A percentile compares a stretch with the other conserved stretches of the same genome.
Evolutionary conservation across 306 rosid genomes (phyloP).

Genomic region (Hippophae rhamnoides): DNA sequence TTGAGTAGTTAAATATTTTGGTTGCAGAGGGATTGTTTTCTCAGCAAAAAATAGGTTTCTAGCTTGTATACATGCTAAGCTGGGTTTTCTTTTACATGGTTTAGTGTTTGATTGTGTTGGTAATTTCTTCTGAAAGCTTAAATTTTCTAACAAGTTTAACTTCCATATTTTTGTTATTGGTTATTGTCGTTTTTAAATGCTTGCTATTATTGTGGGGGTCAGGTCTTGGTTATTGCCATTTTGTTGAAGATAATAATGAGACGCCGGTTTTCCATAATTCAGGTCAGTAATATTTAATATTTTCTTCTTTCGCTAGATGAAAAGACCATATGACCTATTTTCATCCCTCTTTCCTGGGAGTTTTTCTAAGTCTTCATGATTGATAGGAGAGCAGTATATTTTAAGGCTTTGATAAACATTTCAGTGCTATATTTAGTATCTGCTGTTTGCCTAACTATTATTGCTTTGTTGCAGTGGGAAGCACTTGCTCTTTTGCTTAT

Average conservation of each 20-base stretch:
- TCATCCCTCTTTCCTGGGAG: no score
- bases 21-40: no score
- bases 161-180: background rate
- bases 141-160: background rate
- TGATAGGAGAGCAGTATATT: conserved; percentile 8
- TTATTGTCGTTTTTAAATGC: conserved; percentile 17
- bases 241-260: conserved; percentile 85
- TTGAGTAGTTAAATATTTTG: no score
- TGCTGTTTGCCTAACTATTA: no score
- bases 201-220: conserved; percentile 2
- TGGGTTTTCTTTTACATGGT: no score
- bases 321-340: no score
- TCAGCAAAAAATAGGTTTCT: no score
- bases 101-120: no score
- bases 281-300: conserved; percentile 44
- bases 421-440: conserved; percentile 6
- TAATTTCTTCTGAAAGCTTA: no score
- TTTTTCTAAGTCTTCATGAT: background rate
- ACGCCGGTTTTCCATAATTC: conserved; percentile 85
- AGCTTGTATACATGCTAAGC: no score
- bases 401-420: conserved; percentile 1
- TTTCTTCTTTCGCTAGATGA: no score
- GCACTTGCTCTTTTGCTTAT: conserved; percentile 94
- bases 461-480: conserved; percentile 67
- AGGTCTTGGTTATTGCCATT: conserved; percentile 99